These are phyloP conservation scores for Graphium sp. DNA, from an alignment of 2,329 filamentous ascomycete genomes.

Conservation along the genomic window DNA sequence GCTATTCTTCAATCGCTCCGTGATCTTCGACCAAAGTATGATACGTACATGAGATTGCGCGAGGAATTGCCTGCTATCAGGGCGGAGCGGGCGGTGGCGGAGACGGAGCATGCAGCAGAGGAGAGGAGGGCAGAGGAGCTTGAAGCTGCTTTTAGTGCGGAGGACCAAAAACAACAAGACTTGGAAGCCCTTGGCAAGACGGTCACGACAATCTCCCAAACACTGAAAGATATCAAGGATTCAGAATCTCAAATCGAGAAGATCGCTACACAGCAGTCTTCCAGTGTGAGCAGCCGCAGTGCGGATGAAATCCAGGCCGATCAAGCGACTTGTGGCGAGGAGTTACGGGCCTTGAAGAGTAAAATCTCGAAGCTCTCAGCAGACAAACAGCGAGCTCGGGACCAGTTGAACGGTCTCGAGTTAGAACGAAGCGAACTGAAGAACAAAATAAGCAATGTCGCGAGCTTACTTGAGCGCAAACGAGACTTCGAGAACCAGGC, in stretches of 20 bases:
- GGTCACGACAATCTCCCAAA: conserved; percentile 58
- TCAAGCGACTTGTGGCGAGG: conserved; percentile 48
- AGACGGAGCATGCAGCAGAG: conserved; percentile 42
- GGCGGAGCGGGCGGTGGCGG: conserved; percentile 42
- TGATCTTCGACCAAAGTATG: conserved; percentile 49
- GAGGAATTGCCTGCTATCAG: conserved; percentile 55
- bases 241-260: conserved; percentile 59
- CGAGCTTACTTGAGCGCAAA: conserved; percentile 70
- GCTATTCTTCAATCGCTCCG: conserved; percentile 40
- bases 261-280: conserved; percentile 59
- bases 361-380: conserved; percentile 46
- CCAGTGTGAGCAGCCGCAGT: conserved; percentile 43
- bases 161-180: conserved; percentile 50
- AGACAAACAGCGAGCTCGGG: conserved; percentile 57
- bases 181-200: conserved; percentile 63
- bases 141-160: conserved; percentile 48
- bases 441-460: conserved; percentile 53
- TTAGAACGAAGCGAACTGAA: conserved; percentile 60
- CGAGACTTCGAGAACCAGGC: conserved; percentile 53
- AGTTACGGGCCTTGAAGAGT: conserved; percentile 46
- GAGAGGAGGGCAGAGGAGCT: conserved; percentile 47
- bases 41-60: conserved; percentile 55
- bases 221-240: conserved; percentile 52
- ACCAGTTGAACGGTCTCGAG: conserved; percentile 53
- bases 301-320: conserved; percentile 74